Evolutionary conservation across 228 moss, liverwort and hornwort species (phyloP), one percentile per base, ranked within the genome.

Genomic region (Sphagnum fallax): DNA sequence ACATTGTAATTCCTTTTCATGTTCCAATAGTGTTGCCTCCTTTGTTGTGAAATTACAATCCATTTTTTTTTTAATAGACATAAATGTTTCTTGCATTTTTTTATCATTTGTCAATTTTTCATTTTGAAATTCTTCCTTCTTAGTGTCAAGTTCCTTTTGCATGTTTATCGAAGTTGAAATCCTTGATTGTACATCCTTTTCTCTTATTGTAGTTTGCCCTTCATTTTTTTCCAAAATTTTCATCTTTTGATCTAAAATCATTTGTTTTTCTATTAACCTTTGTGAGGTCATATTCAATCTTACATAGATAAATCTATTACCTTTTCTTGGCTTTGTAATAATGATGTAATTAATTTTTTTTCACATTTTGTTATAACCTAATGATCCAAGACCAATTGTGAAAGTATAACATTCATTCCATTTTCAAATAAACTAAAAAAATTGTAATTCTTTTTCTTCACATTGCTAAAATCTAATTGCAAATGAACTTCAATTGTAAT

Each of bases 301-400:
- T 32, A 1, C 32, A 32, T 0, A 32, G 1, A 32, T 32, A 32
- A 65, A 47, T 73, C 69, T 55, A 81, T 78, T 49, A 74, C 80
- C 69, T 79, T 81, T 53, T 79, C 74, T 60, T 87, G 83, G 62
- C 76, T 79, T 49, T 81, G 74, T 53, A 74, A 83, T 61, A 87
- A 52, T 50, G 80, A 78, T 6, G 74, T 57, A 47, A 78, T 81
- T 62, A 79, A 81, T 65, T 83, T 80, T 61, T 71, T 72, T 66
- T 87, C 87, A 69, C 79, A 81, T 68, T 81, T 79, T 51, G 81
- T 72, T 14, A 83, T 77, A n/a, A 81, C 87, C 83, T 87, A 32
- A 32, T 32, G 32, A 32, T 32, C 32, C 32, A 32, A 32, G 32
- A 32, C 32, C 32, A 32, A 32, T 32, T 32, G 32, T 32, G 0